Evolutionary conservation across 2,329 filamentous ascomycete genomes (phyloP).

Genomic region (Magnaporthiopsis poae): DNA sequence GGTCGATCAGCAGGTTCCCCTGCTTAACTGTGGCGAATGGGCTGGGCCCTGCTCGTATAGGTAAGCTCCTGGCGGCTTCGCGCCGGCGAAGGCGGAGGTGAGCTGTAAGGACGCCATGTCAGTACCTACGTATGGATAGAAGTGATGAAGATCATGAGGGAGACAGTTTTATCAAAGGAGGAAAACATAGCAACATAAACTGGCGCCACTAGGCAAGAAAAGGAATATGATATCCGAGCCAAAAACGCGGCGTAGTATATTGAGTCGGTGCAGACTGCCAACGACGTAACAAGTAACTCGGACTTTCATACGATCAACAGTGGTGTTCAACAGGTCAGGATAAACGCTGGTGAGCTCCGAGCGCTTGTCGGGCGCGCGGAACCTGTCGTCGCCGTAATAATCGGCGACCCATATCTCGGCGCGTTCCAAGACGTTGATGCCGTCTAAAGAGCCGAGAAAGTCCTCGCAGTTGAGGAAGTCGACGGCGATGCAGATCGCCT

Average conservation of each 20-base stretch:
- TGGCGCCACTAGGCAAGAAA: slow-evolving; percentile 6
- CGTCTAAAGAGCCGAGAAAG: too few species aligned
- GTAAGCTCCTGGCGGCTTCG: not conserved
- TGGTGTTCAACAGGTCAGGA: slow-evolving; percentile 16
- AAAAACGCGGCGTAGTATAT: not conserved
- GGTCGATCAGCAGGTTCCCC: not conserved
- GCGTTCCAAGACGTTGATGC: not conserved
- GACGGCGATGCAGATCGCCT: slow-evolving; percentile 17
- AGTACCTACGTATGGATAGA: not conserved
- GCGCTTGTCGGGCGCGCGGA: slow-evolving; percentile 11
- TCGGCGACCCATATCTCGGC: not conserved
- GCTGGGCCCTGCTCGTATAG: not conserved
- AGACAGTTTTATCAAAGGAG: too few species aligned
- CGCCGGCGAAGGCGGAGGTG: not conserved
- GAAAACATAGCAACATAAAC: not conserved
- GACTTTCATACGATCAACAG: slow-evolving; percentile 9
- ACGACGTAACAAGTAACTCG: too few species aligned
- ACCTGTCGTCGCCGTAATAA: slow-evolving; percentile 9
- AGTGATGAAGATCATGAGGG: too few species aligned
- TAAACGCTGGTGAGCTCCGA: slow-evolving; percentile 12
- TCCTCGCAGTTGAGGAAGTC: slow-evolving; percentile 19
- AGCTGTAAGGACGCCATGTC: not conserved
- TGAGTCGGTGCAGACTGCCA: not conserved
- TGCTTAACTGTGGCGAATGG: not conserved
- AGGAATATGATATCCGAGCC: not conserved